Percentiles rank a stretch among this genome's conserved stretches.
phyloP scores from a whole-genome alignment of 306 rosid genomes.

The Trichosanthes truncata region DNA sequence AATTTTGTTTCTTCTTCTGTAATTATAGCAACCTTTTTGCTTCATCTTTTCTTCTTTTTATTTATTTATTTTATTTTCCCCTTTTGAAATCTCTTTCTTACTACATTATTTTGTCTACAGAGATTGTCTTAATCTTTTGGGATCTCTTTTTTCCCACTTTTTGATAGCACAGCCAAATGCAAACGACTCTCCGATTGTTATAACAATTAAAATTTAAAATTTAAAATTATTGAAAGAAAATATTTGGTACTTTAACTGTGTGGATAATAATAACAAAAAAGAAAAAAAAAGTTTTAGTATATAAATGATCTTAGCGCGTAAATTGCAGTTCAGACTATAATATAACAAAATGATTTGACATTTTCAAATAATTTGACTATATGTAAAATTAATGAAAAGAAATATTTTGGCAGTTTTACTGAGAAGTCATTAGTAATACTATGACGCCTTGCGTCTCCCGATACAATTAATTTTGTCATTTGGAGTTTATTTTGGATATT shows the following conservation, averaged over 20 bases:
- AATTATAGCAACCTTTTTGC: slow-evolving; percentile 14
- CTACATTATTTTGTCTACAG: background rate
- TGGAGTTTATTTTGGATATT: no score
- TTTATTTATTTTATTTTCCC: background rate
- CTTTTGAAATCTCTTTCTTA: background rate
- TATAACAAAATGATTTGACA: no score
- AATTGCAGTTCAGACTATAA: no score
- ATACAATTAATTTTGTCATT: no score
- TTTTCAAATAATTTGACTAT: no score
- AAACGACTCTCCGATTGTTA: background rate
- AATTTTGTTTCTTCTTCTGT: slow-evolving; percentile 36
- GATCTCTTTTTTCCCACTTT: background rate
- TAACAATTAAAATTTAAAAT: background rate
- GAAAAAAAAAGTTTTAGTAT: no score
- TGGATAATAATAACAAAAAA: background rate
- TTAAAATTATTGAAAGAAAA: background rate
- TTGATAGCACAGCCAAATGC: no score
- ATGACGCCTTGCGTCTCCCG: no score
- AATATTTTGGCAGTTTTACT: no score
- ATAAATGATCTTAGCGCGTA: no score
- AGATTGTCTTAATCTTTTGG: background rate
- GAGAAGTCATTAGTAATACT: no score
- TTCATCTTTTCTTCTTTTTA: background rate
- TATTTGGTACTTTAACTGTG: background rate
- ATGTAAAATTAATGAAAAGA: no score